These are phyloP conservation scores for Plasmodium yoelii DNA, from an alignment of 169 alveolate species.

Conservation along the genomic window DNA sequence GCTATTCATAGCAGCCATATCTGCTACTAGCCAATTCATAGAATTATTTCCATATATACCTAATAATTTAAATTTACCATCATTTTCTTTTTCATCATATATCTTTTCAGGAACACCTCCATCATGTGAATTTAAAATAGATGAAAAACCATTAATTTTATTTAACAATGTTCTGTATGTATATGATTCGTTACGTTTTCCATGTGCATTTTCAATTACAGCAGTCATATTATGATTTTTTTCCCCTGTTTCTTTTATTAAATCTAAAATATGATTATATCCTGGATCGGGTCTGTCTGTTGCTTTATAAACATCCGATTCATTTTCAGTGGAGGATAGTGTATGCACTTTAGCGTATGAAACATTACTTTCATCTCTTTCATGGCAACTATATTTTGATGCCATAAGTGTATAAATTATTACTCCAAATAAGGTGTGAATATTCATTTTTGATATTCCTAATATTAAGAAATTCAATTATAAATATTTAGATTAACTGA, in stretches of 20 bases:
- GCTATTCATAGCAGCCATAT: conserved; percentile 25
- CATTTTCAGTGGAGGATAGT: neutral
- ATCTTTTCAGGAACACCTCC: conserved; percentile 42
- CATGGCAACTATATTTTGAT: neutral
- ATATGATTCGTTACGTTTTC: conserved; percentile 4
- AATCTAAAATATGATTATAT: conserved; percentile 9
- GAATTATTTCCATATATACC: conserved; percentile 71
- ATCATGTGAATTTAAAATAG: conserved; percentile 5
- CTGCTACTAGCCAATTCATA: conserved; percentile 46
- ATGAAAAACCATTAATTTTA: neutral
- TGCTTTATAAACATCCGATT: conserved; percentile 20
- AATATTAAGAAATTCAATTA: too few species aligned
- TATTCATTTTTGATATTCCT: too few species aligned
- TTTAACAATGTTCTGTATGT: conserved; percentile 13
- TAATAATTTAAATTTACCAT: conserved; percentile 25
- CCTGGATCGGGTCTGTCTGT: neutral
- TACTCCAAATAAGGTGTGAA: too few species aligned
- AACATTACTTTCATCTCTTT: neutral
- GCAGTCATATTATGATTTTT: neutral
- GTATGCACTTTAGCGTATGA: conserved; percentile 9
- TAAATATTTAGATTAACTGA: too few species aligned
- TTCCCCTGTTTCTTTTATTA: neutral
- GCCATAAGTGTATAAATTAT: neutral
- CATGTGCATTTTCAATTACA: conserved; percentile 11
- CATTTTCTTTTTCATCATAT: conserved; percentile 44